Conservation (phyloP, 2,329 filamentous ascomycete genomes). For the Cladosporium sp. region DNA sequence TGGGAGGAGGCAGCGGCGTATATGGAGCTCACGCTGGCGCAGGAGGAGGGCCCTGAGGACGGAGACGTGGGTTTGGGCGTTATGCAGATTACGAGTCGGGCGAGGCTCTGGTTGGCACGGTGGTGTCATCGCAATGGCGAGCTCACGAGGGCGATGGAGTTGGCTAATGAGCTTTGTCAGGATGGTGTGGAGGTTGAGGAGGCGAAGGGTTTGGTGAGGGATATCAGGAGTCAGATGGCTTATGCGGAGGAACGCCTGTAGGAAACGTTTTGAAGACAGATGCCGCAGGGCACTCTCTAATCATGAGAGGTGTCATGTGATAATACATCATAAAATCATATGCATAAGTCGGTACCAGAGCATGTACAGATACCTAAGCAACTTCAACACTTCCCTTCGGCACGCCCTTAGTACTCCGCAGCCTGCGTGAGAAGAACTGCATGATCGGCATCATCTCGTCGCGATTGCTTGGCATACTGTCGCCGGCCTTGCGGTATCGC, state of each 20-base stretch:
- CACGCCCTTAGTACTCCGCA: constrained; percentile 52
- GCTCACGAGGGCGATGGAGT: constrained; percentile 67
- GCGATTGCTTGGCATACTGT: constrained; percentile 74
- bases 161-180: constrained; percentile 88
- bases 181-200: constrained; percentile 96
- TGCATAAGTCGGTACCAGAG: no score
- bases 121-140: constrained; percentile 73
- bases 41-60: constrained; percentile 67
- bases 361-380: constrained; percentile 5
- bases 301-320: no score
- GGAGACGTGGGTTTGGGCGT: constrained; percentile 65
- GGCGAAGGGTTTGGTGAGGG: constrained; percentile 84
- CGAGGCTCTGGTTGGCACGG: constrained; percentile 86
- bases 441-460: constrained; percentile 90
- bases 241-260: constrained; percentile 17
- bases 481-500: constrained; percentile 64
- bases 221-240: constrained; percentile 71
- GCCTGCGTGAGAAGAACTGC: constrained; percentile 68
- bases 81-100: constrained; percentile 85
- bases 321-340: no score
- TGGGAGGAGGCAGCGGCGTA: constrained; percentile 79
- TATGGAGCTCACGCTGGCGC: constrained; percentile 92
- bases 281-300: no score
- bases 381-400: constrained; percentile 51
- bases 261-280: no score